Conservation (phyloP, 768 basidiomycete species). For the Mycena albidolilacea region DNA sequence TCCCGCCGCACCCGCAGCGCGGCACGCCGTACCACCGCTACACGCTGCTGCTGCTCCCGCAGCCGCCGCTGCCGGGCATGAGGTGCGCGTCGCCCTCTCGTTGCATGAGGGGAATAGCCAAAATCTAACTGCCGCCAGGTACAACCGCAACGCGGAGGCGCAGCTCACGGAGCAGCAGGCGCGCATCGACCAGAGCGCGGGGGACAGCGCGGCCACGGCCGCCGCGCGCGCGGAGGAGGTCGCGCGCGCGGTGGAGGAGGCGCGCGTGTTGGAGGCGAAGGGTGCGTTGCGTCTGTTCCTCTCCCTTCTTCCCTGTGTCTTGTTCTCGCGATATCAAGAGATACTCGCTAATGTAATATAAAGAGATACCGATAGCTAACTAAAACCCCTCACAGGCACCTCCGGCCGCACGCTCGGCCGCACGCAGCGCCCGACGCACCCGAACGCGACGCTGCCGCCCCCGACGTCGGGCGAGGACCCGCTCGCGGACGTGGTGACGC, state of each 20-base stretch:
- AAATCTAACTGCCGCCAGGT: conserved; percentile 30
- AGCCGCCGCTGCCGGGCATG: conserved; percentile 56
- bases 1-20: conserved; percentile 93
- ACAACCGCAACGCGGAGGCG: conserved; percentile 54
- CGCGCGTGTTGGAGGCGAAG: not conserved
- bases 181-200: conserved; percentile 48
- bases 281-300: not conserved
- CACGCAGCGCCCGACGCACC: conserved; percentile 34
- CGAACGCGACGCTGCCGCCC: conserved; percentile 35
- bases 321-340: not conserved
- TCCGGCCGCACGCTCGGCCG: not conserved
- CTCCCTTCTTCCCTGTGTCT: not conserved
- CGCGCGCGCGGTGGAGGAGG: conserved; percentile 49
- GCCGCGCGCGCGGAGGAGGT: conserved; percentile 50
- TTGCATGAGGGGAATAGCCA: not conserved
- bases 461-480: conserved; percentile 31
- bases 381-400: not conserved
- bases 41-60: conserved; percentile 80
- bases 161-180: conserved; percentile 51
- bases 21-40: conserved; percentile 96
- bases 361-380: not conserved
- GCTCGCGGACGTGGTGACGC: conserved; percentile 32
- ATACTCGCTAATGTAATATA: no score
- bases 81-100: not conserved
- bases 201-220: conserved; percentile 8